Evolutionary conservation across 1,284 basidiomycete species (phyloP).

Genomic region (Kwoniella shivajii): DNA sequence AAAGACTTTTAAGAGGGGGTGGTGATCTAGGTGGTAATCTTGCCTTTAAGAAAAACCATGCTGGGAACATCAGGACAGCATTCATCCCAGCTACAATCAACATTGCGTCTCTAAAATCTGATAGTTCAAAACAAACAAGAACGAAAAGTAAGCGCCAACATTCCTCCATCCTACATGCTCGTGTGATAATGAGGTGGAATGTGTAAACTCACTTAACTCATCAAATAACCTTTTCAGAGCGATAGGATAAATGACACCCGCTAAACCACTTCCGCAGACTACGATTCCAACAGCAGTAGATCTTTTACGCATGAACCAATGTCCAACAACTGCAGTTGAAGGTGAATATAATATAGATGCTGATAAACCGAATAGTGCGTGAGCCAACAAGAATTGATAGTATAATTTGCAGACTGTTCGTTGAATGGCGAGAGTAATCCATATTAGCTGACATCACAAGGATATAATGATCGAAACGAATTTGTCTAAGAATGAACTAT

Average conservation of each 20-base stretch:
- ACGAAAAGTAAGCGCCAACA: not conserved
- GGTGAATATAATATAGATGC: constrained; percentile 46
- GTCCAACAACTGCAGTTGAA: constrained; percentile 43
- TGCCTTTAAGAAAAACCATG: constrained; percentile 44
- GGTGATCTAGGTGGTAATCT: constrained; percentile 43
- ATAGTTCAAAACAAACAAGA: not conserved
- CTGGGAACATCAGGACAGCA: constrained; percentile 42
- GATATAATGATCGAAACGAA: not conserved
- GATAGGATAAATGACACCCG: constrained; percentile 51
- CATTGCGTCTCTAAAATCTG: constrained; percentile 48
- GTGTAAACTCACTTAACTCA: constrained; percentile 29
- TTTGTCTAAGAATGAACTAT: no score
- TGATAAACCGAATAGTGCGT: constrained; percentile 41
- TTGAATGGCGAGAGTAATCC: not conserved
- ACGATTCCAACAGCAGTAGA: constrained; percentile 47
- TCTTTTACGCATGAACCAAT: constrained; percentile 48
- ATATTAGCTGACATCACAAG: not conserved
- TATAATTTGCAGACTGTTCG: constrained; percentile 42
- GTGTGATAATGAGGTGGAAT: no score
- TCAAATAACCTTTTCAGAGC: constrained; percentile 42
- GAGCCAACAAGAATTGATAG: constrained; percentile 51
- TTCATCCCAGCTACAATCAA: constrained; percentile 47
- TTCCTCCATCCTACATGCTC: no score
- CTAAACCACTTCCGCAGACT: constrained; percentile 43
- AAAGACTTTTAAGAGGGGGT: constrained; percentile 35